These are phyloP conservation scores for Macrolepiota dolichaula DNA, from an alignment of 768 basidiomycete genomes.

Conservation along the genomic window DNA sequence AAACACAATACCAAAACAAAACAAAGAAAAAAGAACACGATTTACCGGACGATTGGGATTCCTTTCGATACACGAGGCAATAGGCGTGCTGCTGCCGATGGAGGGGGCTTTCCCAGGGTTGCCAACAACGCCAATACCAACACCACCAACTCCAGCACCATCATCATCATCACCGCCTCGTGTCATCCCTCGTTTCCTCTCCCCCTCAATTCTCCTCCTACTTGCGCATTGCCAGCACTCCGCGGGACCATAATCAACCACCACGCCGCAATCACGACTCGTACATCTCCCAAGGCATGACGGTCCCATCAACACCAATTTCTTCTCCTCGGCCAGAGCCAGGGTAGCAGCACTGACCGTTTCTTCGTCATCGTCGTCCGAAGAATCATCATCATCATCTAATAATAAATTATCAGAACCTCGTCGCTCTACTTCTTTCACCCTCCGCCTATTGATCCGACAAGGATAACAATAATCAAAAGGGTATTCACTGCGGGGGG, in stretches of 20 bases:
- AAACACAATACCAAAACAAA: too few species aligned
- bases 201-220: constrained; percentile 1
- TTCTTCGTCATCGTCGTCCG: neutral
- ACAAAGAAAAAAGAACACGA: neutral
- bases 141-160: neutral
- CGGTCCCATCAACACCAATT: neutral
- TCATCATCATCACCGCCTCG: too few species aligned
- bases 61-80: constrained; percentile 5
- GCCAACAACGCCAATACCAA: neutral
- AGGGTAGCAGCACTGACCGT: neutral
- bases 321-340: neutral
- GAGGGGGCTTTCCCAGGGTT: constrained; percentile 4
- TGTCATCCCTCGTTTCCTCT: neutral
- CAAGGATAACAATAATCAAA: neutral
- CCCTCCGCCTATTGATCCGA: neutral
- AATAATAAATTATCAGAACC: too few species aligned
- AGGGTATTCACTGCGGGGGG: neutral
- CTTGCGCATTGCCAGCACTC: constrained; percentile 10
- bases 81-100: too few species aligned
- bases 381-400: too few species aligned
- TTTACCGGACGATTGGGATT: constrained; percentile 5
- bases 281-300: constrained; percentile 1
- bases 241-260: neutral
- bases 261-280: neutral
- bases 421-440: too few species aligned